Evolutionary conservation across 306 rosid species (phyloP).

Genomic region (Lablab purpureus): DNA sequence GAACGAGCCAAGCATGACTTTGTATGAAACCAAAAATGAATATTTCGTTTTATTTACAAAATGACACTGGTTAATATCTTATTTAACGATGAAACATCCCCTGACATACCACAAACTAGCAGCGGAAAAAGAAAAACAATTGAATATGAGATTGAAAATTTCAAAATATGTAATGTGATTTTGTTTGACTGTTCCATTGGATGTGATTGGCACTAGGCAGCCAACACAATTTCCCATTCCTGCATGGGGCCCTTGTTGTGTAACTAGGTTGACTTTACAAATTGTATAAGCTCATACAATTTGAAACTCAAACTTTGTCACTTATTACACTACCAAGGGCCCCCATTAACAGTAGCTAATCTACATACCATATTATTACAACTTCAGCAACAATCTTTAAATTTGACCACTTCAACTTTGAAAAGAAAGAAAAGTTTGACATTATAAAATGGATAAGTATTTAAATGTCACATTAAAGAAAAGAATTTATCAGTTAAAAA

Average conservation of each 20-base stretch:
- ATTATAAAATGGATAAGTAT: no score
- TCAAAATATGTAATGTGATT: constrained; percentile 11
- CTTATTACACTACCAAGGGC: neutral
- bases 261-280: neutral
- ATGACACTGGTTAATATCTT: neutral
- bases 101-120: neutral
- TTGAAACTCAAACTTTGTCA: neutral
- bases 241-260: constrained; percentile 16
- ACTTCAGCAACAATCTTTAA: neutral
- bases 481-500: neutral
- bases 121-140: neutral
- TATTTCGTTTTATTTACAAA: neutral
- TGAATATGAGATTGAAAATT: neutral
- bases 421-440: no score
- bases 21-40: constrained; percentile 17
- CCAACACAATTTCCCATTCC: constrained; percentile 12
- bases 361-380: neutral
- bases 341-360: neutral
- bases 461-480: neutral
- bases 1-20: constrained; percentile 17
- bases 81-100: neutral
- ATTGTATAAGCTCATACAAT: neutral
- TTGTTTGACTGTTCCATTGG: constrained; percentile 1
- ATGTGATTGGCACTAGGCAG: neutral
- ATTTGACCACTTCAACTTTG: no score